phyloP scores from a whole-genome alignment of 2,329 filamentous ascomycete genomes.

The Tothia fuscella region DNA sequence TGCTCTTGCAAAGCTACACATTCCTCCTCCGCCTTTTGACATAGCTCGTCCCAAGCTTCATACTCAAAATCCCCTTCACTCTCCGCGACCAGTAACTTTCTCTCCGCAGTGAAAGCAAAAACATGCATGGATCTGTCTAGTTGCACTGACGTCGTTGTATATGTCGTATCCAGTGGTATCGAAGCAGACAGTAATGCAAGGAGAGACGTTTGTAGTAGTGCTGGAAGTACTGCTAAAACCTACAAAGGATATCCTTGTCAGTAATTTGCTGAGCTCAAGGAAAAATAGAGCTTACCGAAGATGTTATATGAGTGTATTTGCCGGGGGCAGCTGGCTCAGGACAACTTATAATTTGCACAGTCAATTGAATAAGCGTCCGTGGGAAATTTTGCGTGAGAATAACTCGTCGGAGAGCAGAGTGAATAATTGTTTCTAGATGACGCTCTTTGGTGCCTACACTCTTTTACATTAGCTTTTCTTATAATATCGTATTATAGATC shows the following conservation, averaged over 20 bases:
- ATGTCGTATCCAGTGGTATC: slow-evolving; percentile 63
- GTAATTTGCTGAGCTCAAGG: too few relatives aligned
- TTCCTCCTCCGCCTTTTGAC: slow-evolving; percentile 23
- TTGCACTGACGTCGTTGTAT: slow-evolving; percentile 49
- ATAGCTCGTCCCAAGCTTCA: slow-evolving; percentile 57
- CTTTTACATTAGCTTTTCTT: too few relatives aligned
- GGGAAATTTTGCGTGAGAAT: slow-evolving; percentile 67
- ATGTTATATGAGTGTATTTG: too few relatives aligned
- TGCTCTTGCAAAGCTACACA: too few relatives aligned
- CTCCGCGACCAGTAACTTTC: slow-evolving; percentile 64
- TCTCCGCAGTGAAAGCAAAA: slow-evolving; percentile 66
- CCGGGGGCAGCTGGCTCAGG: too few relatives aligned
- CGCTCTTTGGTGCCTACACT: slow-evolving; percentile 41
- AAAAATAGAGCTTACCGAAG: too few relatives aligned
- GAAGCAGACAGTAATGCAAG: slow-evolving; percentile 70
- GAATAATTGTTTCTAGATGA: slow-evolving; percentile 67
- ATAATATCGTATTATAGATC: slow-evolving; percentile 12
- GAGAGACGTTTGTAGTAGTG: slow-evolving; percentile 67
- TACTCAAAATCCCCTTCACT: slow-evolving; percentile 70
- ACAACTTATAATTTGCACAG: slow-evolving; percentile 53
- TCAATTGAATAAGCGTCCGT: slow-evolving; percentile 66
- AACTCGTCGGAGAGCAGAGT: slow-evolving; percentile 59
- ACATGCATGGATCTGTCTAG: slow-evolving; percentile 42
- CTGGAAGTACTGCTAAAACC: slow-evolving; percentile 52
- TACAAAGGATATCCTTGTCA: too few relatives aligned